Evolutionary conservation across 257 asterid species (phyloP), one percentile per base, ranked within the genome.

Genomic region (Primulina eburnea): DNA sequence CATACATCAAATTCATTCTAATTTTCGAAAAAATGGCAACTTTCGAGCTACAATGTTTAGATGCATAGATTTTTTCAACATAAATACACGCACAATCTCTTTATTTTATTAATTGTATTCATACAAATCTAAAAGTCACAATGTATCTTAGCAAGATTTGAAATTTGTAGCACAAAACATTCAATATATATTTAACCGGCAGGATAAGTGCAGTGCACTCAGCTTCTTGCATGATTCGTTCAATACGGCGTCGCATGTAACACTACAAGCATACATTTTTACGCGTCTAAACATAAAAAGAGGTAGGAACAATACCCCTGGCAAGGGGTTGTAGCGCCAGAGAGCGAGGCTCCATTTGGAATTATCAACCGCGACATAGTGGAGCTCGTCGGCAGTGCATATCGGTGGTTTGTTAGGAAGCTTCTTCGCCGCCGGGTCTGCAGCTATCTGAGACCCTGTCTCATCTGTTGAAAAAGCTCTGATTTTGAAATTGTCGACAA

Each of bases 331-430:
- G 72, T 90, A 94, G 24, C 99, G 97, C 99, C 97, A 94, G 73
- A 94, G 96, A 26, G 97, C 92, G 72, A 94, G 92, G 29, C 83
- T 72, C 99, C 97, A 91, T 43, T 67, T 84, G 10, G 90, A 90
- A 72, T 78, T 87, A 63, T 82, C 74, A 59, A 85, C 90, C 6
- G 95, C 69, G 61, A 94, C 96, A 26, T 91, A 94, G 72, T 94
- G 96, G 60, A 94, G 92, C 83, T 94, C 99, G 67, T 93, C 97
- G 67, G 99, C 97, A 18, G 96, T 90, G 81, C 99, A 93, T 67
- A 90, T 69, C 38, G 96, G 67, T 61, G 96, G 97, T 73, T 86
- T 89, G 24, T 47, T 71, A 21, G 78, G 69, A 65, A 89, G 77
- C 80, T 82, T 86, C 67, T 78, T 50, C 8, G 56, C 56, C n/a